Base-by-base conservation (phyloP, 495 filamentous ascomycete genomes). In the Clavariopsis aquatica region DNA sequence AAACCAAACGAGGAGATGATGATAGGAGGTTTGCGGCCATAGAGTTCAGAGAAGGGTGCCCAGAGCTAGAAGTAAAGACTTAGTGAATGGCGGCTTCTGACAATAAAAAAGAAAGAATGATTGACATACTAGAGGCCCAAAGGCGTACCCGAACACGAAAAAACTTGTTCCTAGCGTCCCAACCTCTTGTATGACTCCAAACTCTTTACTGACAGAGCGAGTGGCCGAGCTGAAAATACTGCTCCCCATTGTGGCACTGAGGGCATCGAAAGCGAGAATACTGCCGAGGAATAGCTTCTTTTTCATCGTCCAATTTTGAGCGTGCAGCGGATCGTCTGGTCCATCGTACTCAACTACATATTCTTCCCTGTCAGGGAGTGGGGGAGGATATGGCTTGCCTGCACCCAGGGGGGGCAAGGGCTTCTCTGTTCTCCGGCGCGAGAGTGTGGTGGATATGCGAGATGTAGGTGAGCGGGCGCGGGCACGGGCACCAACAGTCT, bases 271-370 rank as follows among this genome's bases (percentile, higher is more conserved):
- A 13, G 68, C 67, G 1, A 75, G 62, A 20, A 83, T 69, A 4
- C 49, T 46, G 17, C 70, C 65, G 26, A 74, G 55, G 22, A 47
- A 41, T 12, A 74, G 28, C 74, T 84, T 84, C 52, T 75, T 76
- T 10, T 64, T 57, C 56, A 70, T 60, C 2, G 72, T 65, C 81
- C 82, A 85, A 70, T 85, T 86, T 63, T 81, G 77, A 3, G 83
- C 81, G 66, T 86, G 78, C 8, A 71, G 34, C 0, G 81, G 81
- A 66, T 85, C 82, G 41, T 80, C 69, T 0, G 63, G 53, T 0
- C 82, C 82, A 20, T 82, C 77, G 56, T 83, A 85, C 49, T 84
- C 80, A 19, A 85, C 81, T 24, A 82, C 76, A 54, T 83, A 84
- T 28, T 78, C 69, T 60, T 75, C 73, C 17, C 57, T 43, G 10